Conservation (phyloP, 768 basidiomycete genomes). For the Pleurotus cornucopiae region DNA sequence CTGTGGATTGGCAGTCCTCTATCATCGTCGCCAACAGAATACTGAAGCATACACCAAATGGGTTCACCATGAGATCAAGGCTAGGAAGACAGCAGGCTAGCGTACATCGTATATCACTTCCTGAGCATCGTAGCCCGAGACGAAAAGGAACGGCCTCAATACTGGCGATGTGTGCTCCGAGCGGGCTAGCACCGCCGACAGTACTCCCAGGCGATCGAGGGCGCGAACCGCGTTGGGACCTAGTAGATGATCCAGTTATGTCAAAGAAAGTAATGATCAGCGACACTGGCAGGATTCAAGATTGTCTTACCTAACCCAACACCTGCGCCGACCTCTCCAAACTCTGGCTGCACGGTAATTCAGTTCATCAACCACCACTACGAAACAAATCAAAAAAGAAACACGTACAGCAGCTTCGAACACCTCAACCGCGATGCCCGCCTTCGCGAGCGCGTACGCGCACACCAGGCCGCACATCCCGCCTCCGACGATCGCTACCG, state of each 20-base stretch:
- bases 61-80: not conserved
- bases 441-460: constrained; percentile 37
- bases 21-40: constrained; percentile 27
- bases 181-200: constrained; percentile 35
- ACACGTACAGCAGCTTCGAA: constrained; percentile 48
- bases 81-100: not conserved
- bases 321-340: constrained; percentile 53
- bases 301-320: constrained; percentile 50
- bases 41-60: constrained; percentile 18
- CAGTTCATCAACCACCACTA: not conserved
- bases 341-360: constrained; percentile 30
- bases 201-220: constrained; percentile 37
- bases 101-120: constrained; percentile 42
- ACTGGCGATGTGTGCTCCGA: constrained; percentile 28
- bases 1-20: constrained; percentile 43
- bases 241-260: constrained; percentile 19
- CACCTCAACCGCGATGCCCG: constrained; percentile 41
- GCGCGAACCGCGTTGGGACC: constrained; percentile 49
- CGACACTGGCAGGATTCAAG: too few species aligned
- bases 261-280: not conserved
- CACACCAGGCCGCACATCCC: constrained; percentile 51
- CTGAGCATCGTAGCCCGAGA: constrained; percentile 38
- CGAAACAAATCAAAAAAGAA: not conserved
- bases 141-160: constrained; percentile 31
- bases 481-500: constrained; percentile 51